Evolutionary conservation across 2,329 filamentous ascomycete species (phyloP), one percentile per base, ranked within the genome.

Genomic region (Aspergillus sergii): DNA sequence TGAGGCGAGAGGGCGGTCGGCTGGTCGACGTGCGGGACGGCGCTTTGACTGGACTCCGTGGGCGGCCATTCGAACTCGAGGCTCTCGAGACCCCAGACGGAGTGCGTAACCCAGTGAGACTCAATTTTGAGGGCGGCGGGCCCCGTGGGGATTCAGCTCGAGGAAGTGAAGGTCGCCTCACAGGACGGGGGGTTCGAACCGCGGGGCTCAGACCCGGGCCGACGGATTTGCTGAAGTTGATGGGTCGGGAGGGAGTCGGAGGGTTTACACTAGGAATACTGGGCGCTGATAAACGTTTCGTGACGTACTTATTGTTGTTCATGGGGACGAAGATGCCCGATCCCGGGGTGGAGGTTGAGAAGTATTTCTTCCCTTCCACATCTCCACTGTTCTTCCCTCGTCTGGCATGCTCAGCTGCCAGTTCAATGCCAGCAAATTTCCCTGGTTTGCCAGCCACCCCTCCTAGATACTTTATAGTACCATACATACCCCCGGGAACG

Each of bases 341-440:
- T 65, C 93, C 93, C 0, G 92, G 87, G 26, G 89, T 80, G 3
- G 85, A 85, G 12, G 95, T 97, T 41, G 83, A 85, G 77, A 99
- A 99, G 80, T 99, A 99, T 61, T 82, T 82, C 63, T 82, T 83
- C 46, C 94, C 95, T 70, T 98, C 94, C 60, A 98, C 95, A 77
- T 97, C 94, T 67, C 95, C 95, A 72, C 87, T 96, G 75, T 99
- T 99, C 84, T 99, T 99, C 39, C 95, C 95, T 74, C 91, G 88
- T 58, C 85, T 79, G 39, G 93, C 91, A 81, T 90, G 96, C 69
- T 96, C 91, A 59, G 87, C 83, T 72, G 90, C 88, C 66, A 99
- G 84, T 79, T 99, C 95, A 41, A 99, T 92, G 53, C 95, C 95
- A 36, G 92, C 93, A 82, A 99, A 99, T 23, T 87, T 86, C 57